Percentiles rank a stretch among this genome's conserved stretches.
Evolutionary conservation across 129 eudicot genomes (phyloP).

Genomic region (Tagetes patula): DNA sequence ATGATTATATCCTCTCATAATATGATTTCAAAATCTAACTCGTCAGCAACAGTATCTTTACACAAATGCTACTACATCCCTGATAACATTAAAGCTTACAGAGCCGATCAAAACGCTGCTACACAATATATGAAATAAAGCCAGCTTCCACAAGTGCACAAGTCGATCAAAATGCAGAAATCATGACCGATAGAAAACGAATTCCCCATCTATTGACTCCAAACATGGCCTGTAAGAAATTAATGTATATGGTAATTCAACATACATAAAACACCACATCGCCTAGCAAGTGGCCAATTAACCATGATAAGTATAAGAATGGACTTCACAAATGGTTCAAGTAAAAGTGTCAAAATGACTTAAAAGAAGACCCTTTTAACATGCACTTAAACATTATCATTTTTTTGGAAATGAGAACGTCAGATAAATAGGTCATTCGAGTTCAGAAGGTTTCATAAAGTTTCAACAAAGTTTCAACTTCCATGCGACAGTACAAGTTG

Average conservation of each 20-base stretch:
- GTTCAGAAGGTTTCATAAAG: neutral
- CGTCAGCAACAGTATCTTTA: conserved; percentile 28
- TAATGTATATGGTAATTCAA: neutral
- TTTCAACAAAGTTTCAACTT: neutral
- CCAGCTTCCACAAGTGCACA: conserved; percentile 9
- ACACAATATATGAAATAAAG: neutral
- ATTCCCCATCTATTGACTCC: conserved; percentile 16
- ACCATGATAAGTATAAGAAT: neutral
- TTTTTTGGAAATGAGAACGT: neutral
- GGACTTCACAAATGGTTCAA: conserved; percentile 14
- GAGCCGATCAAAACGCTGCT: conserved; percentile 23
- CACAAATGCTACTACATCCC: conserved; percentile 26
- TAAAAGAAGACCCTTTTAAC: conserved; percentile 4
- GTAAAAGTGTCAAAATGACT: conserved; percentile 1
- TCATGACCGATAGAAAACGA: neutral
- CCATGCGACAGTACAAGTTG: neutral
- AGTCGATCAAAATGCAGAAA: conserved; percentile 17
- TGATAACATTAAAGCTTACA: conserved; percentile 27
- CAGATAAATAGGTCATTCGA: neutral
- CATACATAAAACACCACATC: conserved; percentile 2
- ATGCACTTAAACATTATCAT: neutral
- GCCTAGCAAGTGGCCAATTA: neutral
- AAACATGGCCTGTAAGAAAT: conserved; percentile 18
- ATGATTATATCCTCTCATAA: conserved; percentile 21
- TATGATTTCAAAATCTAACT: conserved; percentile 10